Base-by-base conservation (phyloP, 75 land plant species). In the Ceratopteris richardii region DNA sequence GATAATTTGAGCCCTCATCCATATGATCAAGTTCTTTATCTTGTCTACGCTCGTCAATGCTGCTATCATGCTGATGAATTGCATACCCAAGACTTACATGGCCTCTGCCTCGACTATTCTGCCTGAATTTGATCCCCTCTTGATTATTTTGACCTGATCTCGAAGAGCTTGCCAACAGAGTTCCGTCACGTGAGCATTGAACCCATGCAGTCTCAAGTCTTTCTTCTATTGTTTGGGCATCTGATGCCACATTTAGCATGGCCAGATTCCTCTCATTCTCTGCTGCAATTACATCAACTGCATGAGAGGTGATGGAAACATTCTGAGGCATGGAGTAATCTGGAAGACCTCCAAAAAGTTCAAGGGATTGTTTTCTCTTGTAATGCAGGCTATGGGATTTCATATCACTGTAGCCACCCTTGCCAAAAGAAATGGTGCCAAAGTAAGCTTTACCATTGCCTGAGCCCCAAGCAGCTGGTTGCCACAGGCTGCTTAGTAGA, bases 31-130 rank as follows among this genome's bases (percentile, higher is more conserved):
- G 21, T 22, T 56, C 18, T n/a, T 12, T 19, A 63, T 63, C 65
- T 12, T 5, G 60, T 29, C 37, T 63, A 25, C 22, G 24, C 29
- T 29, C 59, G 17, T 63, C 40, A 29, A 77, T n/a, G 64, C 61
- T 66, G 44, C 83, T 78, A 63, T 86, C 90, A 64, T 77, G 73
- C 51, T 79, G 81, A 31, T 79, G 85, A 63, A 86, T 73, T 1
- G 79, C 90, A 73, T 75, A 79, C 18, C 85, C 85, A 57, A 86
- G 80, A 17, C 85, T 78, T 9, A 86, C 82, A 69, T 73, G 79
- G 51, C 80, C 28, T 48, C 59, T 59, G 24, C 14, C 80, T 24
- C 76, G 27, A 66, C 77, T 76, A 26, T 61, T 54, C 41, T 51
- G 64, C 44, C 23, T 71, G 53, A 60, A 51, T 29, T 52, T 69